These are phyloP conservation scores for Saccharomyces kudriavzevii DNA, from an alignment of 805 yeast genomes.

Conservation along the genomic window DNA sequence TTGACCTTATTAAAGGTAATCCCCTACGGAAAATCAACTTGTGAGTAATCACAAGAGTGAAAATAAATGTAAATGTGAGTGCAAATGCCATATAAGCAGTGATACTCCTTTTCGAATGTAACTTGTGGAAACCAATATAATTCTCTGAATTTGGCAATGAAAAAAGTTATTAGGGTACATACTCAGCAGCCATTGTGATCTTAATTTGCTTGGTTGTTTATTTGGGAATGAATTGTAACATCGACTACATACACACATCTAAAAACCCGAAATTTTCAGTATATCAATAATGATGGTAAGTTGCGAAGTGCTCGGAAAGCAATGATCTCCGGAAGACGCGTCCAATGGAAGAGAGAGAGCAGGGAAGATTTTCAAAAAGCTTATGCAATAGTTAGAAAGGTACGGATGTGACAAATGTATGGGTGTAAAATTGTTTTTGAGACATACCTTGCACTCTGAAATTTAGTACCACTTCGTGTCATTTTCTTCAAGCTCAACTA, in stretches of 20 bases:
- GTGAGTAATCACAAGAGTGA: background rate
- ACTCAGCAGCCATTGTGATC: slow-evolving; percentile 33
- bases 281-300: background rate
- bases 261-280: background rate
- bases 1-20: slow-evolving; percentile 23
- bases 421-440: background rate
- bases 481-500: too few species aligned
- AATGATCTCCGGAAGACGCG: background rate
- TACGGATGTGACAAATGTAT: background rate
- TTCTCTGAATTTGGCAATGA: background rate
- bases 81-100: background rate
- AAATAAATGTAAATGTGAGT: background rate
- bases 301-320: background rate
- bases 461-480: too few species aligned
- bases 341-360: too few species aligned
- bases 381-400: background rate
- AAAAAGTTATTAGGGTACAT: slow-evolving; percentile 15
- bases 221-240: background rate
- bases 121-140: slow-evolving; percentile 4
- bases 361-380: too few species aligned
- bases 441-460: too few species aligned
- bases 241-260: background rate
- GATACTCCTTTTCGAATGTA: slow-evolving; percentile 4
- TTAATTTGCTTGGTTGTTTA: slow-evolving; percentile 15
- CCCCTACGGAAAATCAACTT: slow-evolving; percentile 20